Conservation (phyloP, 73 alveolate species). For the Loxodes magnus region DNA sequence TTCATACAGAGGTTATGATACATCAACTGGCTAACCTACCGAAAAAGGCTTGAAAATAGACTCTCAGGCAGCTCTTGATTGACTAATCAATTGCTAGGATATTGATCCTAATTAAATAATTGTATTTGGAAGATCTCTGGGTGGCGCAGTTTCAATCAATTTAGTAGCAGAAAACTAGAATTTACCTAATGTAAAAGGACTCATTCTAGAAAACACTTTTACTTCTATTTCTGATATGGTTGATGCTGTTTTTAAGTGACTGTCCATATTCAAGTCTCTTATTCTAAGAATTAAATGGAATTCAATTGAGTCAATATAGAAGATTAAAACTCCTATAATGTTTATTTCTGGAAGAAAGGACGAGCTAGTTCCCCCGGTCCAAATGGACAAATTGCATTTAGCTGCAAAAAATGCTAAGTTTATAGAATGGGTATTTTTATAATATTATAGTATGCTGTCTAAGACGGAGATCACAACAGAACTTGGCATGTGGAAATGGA, state of each 20-base stretch:
- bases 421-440: not conserved
- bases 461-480: not conserved
- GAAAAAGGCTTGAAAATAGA: conserved; percentile 85
- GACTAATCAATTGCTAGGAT: conserved; percentile 44
- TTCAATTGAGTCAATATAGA: conserved; percentile 43
- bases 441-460: not conserved
- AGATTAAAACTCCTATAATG: conserved; percentile 26
- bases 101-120: conserved; percentile 57
- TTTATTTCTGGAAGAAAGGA: conserved; percentile 37
- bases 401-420: conserved; percentile 7
- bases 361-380: conserved; percentile 29
- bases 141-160: conserved; percentile 93
- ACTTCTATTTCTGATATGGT: conserved; percentile 80
- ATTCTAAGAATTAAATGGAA: conserved; percentile 77
- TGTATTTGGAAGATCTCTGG: conserved; percentile 83
- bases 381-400: conserved; percentile 10
- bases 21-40: conserved; percentile 70
- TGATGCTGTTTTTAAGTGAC: conserved; percentile 63
- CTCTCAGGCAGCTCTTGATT: conserved; percentile 69
- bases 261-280: conserved; percentile 43
- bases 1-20: conserved; percentile 91
- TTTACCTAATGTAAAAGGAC: not conserved
- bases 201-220: conserved; percentile 74
- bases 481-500: not conserved
- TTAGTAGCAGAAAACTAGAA: conserved; percentile 29